Base-by-base conservation (phyloP, 805 yeast genomes). In the Pichia sporocuriosa region DNA sequence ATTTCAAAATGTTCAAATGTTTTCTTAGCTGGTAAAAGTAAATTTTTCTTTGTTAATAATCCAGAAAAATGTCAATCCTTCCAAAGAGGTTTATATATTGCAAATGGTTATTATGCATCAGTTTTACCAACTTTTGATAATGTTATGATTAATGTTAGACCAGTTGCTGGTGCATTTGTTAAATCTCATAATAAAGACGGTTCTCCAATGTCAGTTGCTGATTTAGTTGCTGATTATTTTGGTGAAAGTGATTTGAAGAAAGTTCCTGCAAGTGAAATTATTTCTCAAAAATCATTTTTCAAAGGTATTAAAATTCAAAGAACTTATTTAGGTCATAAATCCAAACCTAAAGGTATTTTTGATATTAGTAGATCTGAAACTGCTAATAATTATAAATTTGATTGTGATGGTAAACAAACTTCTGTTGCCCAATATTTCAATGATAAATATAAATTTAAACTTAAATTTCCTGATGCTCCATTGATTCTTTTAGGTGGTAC, bases 41-140 rank as follows among this genome's bases (percentile, higher is more conserved):
- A 42, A 23, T 56, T 51, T 17, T 55, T 56, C 31, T 47, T 55
- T 21, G 44, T 50, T 40, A 55, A 52, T 19, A 35, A 45, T 12
- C 58, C 59, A 4, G 51, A 49, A n/a, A 42, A 45, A 21, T 53
- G 53, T 17, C 54, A 48, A 28, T 35, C 54, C 7, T 50, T 58
- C 29, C 55, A 48, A 41, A 51, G 45, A 27, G 63, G 63, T 20
- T 40, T 59, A 15, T 54, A 43, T 17, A 53, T 60, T 23, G 57
- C 57, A 24, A 53, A 49, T 32, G 63, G 63, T 23, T 58, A 54
- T 37, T 58, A 41, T 49, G 56, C 59, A 8, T 56, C 63, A 24
- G 56, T 59, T 30, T 40, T 54, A 16, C 58, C 60, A 15, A 49
- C 60, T 9, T 53, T 45, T 39, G 55, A 57, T 24, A 47, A 48